Evolutionary conservation across 148 eudicot genomes (phyloP).

Genomic region (Vaccinium myrtillus): DNA sequence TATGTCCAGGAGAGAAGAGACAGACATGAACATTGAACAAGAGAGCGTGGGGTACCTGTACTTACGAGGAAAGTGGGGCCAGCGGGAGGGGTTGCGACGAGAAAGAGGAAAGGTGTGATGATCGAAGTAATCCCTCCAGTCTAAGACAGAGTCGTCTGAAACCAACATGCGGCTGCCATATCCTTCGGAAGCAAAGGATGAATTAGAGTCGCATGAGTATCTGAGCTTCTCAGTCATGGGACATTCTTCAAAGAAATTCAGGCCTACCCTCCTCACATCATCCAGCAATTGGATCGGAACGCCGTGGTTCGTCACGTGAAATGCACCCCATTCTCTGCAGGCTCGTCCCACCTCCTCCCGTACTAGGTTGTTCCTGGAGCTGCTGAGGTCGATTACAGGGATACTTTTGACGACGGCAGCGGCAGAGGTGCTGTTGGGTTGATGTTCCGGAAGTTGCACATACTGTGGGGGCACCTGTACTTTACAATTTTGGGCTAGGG

Average conservation of each 20-base stretch:
- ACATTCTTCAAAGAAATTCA: conserved; percentile 55
- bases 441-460: conserved; percentile 53
- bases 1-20: not conserved
- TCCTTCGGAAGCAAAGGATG: conserved; percentile 65
- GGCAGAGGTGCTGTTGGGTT: conserved; percentile 24
- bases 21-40: not conserved
- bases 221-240: conserved; percentile 47
- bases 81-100: conserved; percentile 52
- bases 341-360: conserved; percentile 33
- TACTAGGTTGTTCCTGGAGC: conserved; percentile 17
- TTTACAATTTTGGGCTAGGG: conserved; percentile 26
- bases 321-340: conserved; percentile 85
- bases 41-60: conserved; percentile 50
- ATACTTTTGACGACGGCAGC: conserved; percentile 19
- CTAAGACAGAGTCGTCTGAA: conserved; percentile 67
- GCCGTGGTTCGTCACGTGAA: conserved; percentile 69
- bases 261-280: conserved; percentile 51
- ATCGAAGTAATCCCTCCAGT: conserved; percentile 97
- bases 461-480: conserved; percentile 38
- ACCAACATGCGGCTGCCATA: conserved; percentile 90
- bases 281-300: conserved; percentile 46
- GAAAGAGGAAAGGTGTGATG: conserved; percentile 78
- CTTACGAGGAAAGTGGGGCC: conserved; percentile 67
- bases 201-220: conserved; percentile 45
- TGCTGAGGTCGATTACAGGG: conserved; percentile 57